phyloP scores from a whole-genome alignment of 2,329 filamentous ascomycete species.

The Pseudopithomyces chartarum region DNA sequence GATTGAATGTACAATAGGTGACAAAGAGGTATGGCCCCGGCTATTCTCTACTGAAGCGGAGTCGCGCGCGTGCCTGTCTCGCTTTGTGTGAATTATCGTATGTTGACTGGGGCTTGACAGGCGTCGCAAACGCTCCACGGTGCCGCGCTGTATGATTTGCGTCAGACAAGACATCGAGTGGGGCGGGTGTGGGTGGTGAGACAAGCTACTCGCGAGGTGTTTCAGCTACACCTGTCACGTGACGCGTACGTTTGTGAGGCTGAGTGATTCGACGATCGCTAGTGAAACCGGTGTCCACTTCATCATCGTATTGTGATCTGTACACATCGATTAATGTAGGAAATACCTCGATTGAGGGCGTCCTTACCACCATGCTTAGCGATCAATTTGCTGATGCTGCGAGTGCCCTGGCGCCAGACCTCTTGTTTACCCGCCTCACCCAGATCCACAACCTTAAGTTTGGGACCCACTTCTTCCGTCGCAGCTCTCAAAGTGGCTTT shows the following conservation, averaged over 20 bases:
- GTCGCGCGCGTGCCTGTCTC: not conserved
- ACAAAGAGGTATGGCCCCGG: not conserved
- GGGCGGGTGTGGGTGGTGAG: slow-evolving; percentile 1
- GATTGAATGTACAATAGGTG: not conserved
- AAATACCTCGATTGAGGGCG: slow-evolving; percentile 6
- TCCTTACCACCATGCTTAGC: slow-evolving; percentile 44
- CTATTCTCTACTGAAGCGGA: not conserved
- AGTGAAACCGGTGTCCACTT: slow-evolving; percentile 36
- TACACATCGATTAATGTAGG: slow-evolving; percentile 14
- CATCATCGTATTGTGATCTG: slow-evolving; percentile 41
- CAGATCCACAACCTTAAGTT: slow-evolving; percentile 30
- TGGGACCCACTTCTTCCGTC: slow-evolving; percentile 15
- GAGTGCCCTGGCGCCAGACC: slow-evolving; percentile 30
- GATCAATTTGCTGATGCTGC: slow-evolving; percentile 39
- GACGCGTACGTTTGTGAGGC: slow-evolving; percentile 19
- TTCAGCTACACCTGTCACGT: slow-evolving; percentile 2
- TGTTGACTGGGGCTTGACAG: not conserved
- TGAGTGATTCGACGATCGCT: slow-evolving; percentile 32
- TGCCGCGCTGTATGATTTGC: not conserved
- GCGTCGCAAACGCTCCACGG: not conserved
- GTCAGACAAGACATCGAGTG: not conserved
- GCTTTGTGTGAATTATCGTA: slow-evolving; percentile 1
- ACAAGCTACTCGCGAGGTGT: slow-evolving; percentile 21
- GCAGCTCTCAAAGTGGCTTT: slow-evolving; percentile 32
- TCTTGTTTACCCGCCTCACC: slow-evolving; percentile 42